phyloP scores from a whole-genome alignment of 176 grass and related monocot genomes.

The Luzula sylvatica region DNA sequence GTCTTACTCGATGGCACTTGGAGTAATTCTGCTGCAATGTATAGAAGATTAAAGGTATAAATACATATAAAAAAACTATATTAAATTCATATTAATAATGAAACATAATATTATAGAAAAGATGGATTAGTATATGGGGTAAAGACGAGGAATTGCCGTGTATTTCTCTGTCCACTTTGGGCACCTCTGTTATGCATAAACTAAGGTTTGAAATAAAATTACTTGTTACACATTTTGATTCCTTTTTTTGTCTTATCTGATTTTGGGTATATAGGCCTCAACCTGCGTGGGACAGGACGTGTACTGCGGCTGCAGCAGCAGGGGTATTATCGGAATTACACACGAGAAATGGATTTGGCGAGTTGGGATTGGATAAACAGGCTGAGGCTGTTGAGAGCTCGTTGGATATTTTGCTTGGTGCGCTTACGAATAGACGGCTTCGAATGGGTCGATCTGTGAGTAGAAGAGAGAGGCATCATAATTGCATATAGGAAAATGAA shows the following conservation, averaged over 20 bases:
- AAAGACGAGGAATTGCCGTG: constrained; percentile 79
- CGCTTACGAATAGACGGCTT: constrained; percentile 51
- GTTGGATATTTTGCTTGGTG: constrained; percentile 61
- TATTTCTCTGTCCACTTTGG: constrained; percentile 52
- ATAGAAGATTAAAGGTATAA: constrained; percentile 79
- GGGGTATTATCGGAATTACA: constrained; percentile 72
- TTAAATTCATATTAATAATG: neutral
- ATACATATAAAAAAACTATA: neutral
- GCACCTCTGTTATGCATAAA: constrained; percentile 86
- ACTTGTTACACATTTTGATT: neutral
- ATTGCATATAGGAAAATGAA: constrained; percentile 46
- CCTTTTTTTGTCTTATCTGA: constrained; percentile 2
- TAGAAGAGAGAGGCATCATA: constrained; percentile 52
- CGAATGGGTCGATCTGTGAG: constrained; percentile 64
- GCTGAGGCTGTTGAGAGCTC: constrained; percentile 53
- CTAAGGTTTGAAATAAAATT: constrained; percentile 40
- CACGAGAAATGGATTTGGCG: constrained; percentile 27
- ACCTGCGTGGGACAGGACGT: constrained; percentile 82
- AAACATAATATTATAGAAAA: constrained; percentile 43
- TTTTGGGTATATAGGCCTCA: constrained; percentile 46
- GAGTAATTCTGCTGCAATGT: constrained; percentile 92
- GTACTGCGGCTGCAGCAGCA: constrained; percentile 67
- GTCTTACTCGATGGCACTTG: constrained; percentile 77
- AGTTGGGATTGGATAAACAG: constrained; percentile 53
- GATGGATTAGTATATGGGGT: constrained; percentile 44